Evolutionary conservation across 495 filamentous ascomycete genomes (phyloP), one percentile per base, ranked within the genome.

Genomic region (Friedmanniomyces simplex): DNA sequence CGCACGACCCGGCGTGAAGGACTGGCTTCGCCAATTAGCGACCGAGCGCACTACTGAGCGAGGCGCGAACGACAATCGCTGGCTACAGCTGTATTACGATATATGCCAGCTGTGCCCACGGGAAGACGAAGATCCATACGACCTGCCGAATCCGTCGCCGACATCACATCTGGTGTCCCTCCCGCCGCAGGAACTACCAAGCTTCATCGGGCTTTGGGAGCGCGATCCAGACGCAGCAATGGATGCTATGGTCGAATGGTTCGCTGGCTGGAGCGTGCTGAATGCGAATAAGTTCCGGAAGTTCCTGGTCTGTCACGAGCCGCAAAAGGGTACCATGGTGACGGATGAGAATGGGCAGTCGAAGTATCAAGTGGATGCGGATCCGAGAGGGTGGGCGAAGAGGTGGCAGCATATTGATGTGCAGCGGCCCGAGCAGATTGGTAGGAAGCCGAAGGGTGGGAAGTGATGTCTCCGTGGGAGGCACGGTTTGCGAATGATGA

Each of bases 361-460:
- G 8, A 37, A 18, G 26, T 22, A 25, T 14, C 28, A 50, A 20
- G 32, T 36, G 48, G 28, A 6, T 4, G 26, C 53, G 13, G 59
- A 56, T 41, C 45, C 63, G 26, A 48, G 42, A 28, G 47, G 53
- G 11, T 65, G 63, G 59, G 26, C 20, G 50, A 42, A 52, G 45
- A 59, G 45, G 42, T 65, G 50, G 18, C 20, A 50, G 34, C 63
- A 65, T 42, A 36, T 62, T 20, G 57, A 52, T 16, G 59, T 62
- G 11, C 20, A 50, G 32, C 14, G 20, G 24, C 45, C 52, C 0
- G 59, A 57, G 20, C 22, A 41, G 37, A 21, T 55, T 32, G 28
- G 28, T 10, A 32, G 10, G 28, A 32, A 32, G 28, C 28, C 10
- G 28, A 10, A 4, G 28, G 28, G 28, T 32, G 28, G 28, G 4